Percentiles rank a stretch among this genome's conserved stretches.
Evolutionary conservation across 768 basidiomycete genomes (phyloP).

Genomic region (Megacollybia marginata): DNA sequence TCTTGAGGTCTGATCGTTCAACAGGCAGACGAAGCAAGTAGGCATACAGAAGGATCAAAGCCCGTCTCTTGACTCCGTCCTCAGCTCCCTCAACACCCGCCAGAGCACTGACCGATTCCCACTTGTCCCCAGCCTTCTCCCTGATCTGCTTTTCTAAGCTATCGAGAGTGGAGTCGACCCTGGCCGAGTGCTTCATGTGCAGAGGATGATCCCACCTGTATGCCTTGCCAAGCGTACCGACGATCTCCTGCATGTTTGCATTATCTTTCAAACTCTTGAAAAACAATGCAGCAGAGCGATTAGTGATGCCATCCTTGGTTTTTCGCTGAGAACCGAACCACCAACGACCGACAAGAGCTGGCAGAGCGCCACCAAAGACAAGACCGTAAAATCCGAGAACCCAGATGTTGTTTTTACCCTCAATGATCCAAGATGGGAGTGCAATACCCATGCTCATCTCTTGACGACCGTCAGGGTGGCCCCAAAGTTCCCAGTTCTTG

Average conservation of each 20-base stretch:
- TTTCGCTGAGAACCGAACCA: constrained; percentile 90
- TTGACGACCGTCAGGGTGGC: constrained; percentile 96
- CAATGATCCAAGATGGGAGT: constrained; percentile 88
- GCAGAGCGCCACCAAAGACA: constrained; percentile 82
- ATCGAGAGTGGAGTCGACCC: constrained; percentile 32
- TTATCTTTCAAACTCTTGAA: constrained; percentile 86
- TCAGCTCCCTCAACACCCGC: constrained; percentile 27
- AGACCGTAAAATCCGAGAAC: constrained; percentile 84
- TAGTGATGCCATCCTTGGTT: constrained; percentile 89
- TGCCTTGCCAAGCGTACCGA: constrained; percentile 62
- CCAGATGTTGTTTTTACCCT: constrained; percentile 85
- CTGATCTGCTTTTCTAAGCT: constrained; percentile 43
- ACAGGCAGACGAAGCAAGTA: constrained; percentile 71
- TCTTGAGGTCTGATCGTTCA: constrained; percentile 42
- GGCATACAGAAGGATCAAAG: constrained; percentile 73
- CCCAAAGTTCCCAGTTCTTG: constrained; percentile 81
- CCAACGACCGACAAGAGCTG: constrained; percentile 87
- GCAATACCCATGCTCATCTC: constrained; percentile 93
- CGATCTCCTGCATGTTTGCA: constrained; percentile 61
- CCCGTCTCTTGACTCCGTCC: constrained; percentile 37
- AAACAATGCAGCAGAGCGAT: constrained; percentile 74
- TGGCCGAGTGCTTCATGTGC: constrained; percentile 19
- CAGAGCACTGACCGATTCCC: constrained; percentile 41
- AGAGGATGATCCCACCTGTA: constrained; percentile 49
- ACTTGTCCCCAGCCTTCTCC: constrained; percentile 41